Base-by-base conservation (phyloP, 306 rosid species). In the Ormosia emarginata region DNA sequence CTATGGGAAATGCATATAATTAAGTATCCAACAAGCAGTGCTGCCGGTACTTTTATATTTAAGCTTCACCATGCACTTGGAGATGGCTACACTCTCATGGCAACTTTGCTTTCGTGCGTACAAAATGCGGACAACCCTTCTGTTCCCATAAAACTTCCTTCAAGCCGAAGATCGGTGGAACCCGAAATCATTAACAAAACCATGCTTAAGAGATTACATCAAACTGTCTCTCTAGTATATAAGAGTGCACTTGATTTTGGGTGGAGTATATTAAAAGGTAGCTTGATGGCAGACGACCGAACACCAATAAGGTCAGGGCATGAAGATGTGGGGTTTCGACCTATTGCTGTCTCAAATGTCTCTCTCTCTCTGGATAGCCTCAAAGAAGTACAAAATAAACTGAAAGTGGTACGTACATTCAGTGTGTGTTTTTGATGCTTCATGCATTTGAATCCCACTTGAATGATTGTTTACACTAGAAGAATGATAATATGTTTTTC, bases 1-100 rank as follows among this genome's bases (percentile, higher is more conserved):
- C 67, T 83, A 1, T 87, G 92, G 90, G 85, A 83, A 71, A 0
- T 89, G 40, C 91, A 89, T 56, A 8, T 85, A 1, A 4, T 89
- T 33, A 84, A 84, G 11, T 89, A 84, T 70, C 89, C 90, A 24
- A 86, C 92, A 4, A 76, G 52, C 14, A 79, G 14, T 61, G 80
- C 85, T 62, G 86, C 80, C 1, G 83, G 88, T 1, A 81, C 44
- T 8, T 0, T 87, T 5, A 37, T 90, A 46, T 79, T 86, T 52
- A 79, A 79, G 68, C 62, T 87, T 64, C 89, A 87, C 55, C 91
- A 85, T 59, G 79, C 92, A 3, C 88, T 89, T 64, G 92, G 89
- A 4, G 90, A 89, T 85, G 92, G 89, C 17, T 89, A 61, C 85
- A 47, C 89, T 4, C 32, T 86, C 8, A 86, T 89, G 91, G 72